phyloP scores from a whole-genome alignment of 1,284 basidiomycete genomes.

The Chalciporus sp. region DNA sequence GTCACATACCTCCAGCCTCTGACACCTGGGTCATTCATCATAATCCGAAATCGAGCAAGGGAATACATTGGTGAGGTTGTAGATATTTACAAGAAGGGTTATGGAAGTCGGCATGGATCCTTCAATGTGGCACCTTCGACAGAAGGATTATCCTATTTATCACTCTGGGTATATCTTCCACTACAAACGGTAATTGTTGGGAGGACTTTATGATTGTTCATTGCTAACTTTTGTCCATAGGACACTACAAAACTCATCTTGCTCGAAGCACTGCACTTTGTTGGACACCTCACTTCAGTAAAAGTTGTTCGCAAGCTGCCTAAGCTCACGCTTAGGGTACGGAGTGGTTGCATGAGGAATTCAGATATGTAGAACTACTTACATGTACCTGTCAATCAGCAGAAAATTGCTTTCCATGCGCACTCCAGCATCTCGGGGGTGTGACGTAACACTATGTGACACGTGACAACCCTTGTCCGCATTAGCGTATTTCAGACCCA shows the following conservation, averaged over 20 bases:
- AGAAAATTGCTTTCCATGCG: too few species aligned
- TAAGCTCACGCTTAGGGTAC: too few species aligned
- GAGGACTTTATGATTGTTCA: background rate
- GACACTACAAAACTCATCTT: background rate
- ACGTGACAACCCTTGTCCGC: too few species aligned
- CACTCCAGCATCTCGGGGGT: too few species aligned
- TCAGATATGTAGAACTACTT: too few species aligned
- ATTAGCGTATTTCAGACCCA: too few species aligned
- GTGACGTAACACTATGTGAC: too few species aligned
- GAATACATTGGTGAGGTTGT: background rate
- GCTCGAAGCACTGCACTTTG: too few species aligned
- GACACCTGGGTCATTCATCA: background rate
- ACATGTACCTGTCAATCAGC: too few species aligned
- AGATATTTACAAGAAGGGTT: background rate
- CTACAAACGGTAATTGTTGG: background rate
- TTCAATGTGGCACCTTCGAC: background rate
- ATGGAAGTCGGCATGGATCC: background rate
- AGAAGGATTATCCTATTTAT: background rate
- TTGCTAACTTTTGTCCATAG: background rate
- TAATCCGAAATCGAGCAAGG: background rate
- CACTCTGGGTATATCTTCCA: background rate
- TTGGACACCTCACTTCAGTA: too few species aligned
- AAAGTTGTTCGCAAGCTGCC: too few species aligned
- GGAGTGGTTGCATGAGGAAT: too few species aligned
- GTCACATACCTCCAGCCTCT: background rate